phyloP scores from a whole-genome alignment of 148 eudicot genomes.

The Camellia japonica region DNA sequence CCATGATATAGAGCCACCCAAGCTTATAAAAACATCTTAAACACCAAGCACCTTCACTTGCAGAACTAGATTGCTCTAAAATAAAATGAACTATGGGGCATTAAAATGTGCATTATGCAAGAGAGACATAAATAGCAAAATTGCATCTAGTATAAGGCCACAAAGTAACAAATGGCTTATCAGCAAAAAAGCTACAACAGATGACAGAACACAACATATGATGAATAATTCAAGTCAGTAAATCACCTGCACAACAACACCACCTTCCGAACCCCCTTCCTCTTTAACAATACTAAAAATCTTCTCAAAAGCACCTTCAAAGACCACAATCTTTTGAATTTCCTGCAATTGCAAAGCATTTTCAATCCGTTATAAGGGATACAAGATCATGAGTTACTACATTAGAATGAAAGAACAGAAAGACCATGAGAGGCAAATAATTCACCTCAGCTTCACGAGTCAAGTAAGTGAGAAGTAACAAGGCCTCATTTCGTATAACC shows the following conservation, averaged over 20 bases:
- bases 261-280: conserved; percentile 99
- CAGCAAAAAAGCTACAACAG: conserved; percentile 9
- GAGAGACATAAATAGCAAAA: neutral
- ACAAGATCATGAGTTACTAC: neutral
- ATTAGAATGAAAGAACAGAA: neutral
- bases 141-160: conserved; percentile 1
- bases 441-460: conserved; percentile 97
- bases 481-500: conserved; percentile 98
- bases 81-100: neutral
- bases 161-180: neutral
- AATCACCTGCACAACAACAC: conserved; percentile 96
- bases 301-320: conserved; percentile 99
- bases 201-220: neutral
- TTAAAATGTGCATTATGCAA: neutral
- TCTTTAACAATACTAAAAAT: conserved; percentile 88
- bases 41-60: neutral
- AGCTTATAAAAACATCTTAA: neutral
- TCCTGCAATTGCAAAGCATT: conserved; percentile 45
- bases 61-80: neutral
- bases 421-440: neutral
- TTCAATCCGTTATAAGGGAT: neutral
- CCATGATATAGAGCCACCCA: neutral
- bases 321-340: conserved; percentile 97
- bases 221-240: neutral
- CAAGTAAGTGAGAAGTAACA: conserved; percentile 90